Evolutionary conservation across 495 filamentous ascomycete species (phyloP).

Genomic region (Bacidia gigantensis): DNA sequence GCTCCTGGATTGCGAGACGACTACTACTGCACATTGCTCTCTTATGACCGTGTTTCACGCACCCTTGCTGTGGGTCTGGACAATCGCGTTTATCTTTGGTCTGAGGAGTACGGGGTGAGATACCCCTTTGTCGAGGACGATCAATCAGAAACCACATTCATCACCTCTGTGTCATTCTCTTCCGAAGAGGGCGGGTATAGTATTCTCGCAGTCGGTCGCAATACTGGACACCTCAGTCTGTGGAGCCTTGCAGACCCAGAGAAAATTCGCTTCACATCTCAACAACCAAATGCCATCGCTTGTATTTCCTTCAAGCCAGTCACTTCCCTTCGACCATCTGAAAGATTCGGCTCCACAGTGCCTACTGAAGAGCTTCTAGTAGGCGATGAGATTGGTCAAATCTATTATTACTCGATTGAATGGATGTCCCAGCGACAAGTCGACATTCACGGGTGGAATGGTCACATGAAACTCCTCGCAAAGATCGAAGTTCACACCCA

Average conservation of each 20-base stretch:
- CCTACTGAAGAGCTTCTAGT: slow-evolving; percentile 68
- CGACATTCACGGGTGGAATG: slow-evolving; percentile 51
- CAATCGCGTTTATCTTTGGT: slow-evolving; percentile 81
- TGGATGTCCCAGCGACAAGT: slow-evolving; percentile 44
- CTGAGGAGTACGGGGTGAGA: slow-evolving; percentile 47
- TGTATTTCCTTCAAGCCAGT: slow-evolving; percentile 58
- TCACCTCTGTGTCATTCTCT: slow-evolving; percentile 83
- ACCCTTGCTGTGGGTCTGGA: slow-evolving; percentile 76
- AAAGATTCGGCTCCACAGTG: slow-evolving; percentile 22
- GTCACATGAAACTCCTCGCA: slow-evolving; percentile 62
- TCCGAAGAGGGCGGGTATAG: slow-evolving; percentile 59
- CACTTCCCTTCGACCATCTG: slow-evolving; percentile 29
- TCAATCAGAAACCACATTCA: slow-evolving; percentile 35
- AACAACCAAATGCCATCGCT: slow-evolving; percentile 55
- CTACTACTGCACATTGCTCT: slow-evolving; percentile 86
- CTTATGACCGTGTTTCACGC: slow-evolving; percentile 60
- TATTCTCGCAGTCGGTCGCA: slow-evolving; percentile 76
- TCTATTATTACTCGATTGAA: slow-evolving; percentile 84
- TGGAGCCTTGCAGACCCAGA: slow-evolving; percentile 45
- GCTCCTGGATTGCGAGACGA: slow-evolving; percentile 82
- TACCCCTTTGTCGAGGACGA: slow-evolving; percentile 28
- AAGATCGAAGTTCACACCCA: slow-evolving; percentile 70
- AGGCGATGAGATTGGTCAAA: slow-evolving; percentile 70
- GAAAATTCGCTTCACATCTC: slow-evolving; percentile 57
- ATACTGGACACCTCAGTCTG: slow-evolving; percentile 47